A percentile compares a stretch with the other conserved stretches of the same genome.
Conservation (phyloP, 768 basidiomycete genomes). For the Leccinellum albellum region DNA sequence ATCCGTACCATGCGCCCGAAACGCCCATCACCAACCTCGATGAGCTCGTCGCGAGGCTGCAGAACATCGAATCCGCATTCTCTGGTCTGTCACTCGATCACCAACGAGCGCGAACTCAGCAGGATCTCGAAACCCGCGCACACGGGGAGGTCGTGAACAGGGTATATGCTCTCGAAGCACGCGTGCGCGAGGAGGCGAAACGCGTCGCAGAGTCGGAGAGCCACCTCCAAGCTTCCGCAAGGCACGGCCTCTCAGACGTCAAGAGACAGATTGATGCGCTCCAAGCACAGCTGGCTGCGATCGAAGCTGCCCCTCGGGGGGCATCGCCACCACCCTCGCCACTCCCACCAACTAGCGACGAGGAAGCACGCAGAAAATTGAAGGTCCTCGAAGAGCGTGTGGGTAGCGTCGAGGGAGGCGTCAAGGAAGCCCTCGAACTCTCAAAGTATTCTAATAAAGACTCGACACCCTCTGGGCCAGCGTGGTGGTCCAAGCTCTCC, state of each 20-base stretch:
- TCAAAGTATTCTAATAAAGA: slow-evolving; percentile 47
- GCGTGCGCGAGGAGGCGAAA: slow-evolving; percentile 45
- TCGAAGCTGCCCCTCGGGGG: slow-evolving; percentile 23
- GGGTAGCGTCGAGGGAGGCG: slow-evolving; percentile 54
- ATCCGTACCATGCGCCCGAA: slow-evolving; percentile 51
- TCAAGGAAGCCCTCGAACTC: slow-evolving; percentile 70
- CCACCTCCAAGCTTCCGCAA: slow-evolving; percentile 42
- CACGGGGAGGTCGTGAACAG: slow-evolving; percentile 52
- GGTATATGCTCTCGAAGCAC: slow-evolving; percentile 55
- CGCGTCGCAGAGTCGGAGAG: slow-evolving; percentile 51
- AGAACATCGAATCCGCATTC: slow-evolving; percentile 59
- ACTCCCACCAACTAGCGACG: slow-evolving; percentile 39
- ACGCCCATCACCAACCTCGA: slow-evolving; percentile 61
- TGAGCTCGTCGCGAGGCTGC: slow-evolving; percentile 61
- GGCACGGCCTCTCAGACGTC: slow-evolving; percentile 45
- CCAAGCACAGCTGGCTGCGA: slow-evolving; percentile 39
- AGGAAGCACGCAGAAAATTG: slow-evolving; percentile 54
- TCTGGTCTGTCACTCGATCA: slow-evolving; percentile 55
- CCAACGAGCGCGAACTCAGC: slow-evolving; percentile 46
- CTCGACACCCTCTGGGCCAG: slow-evolving; percentile 36
- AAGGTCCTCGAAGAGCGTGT: slow-evolving; percentile 60
- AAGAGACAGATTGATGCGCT: slow-evolving; percentile 55
- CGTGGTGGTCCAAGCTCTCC: slow-evolving; percentile 71
- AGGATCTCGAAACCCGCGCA: slow-evolving; percentile 50
- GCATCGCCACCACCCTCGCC: slow-evolving; percentile 11